Conservation (phyloP, 495 filamentous ascomycete species). For the Coniosporium apollinis region DNA sequence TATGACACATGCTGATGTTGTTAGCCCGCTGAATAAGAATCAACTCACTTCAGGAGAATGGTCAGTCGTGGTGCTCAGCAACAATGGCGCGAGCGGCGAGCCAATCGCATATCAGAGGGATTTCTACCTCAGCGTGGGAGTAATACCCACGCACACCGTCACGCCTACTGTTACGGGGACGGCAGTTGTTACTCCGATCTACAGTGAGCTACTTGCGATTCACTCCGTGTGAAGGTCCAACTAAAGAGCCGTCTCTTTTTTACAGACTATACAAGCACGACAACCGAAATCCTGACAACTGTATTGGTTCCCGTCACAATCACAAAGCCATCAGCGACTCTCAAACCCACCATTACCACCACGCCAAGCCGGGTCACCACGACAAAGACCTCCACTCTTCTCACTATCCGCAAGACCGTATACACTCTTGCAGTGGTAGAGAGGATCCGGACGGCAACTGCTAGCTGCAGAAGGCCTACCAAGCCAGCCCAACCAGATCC, state of each 20-base stretch:
- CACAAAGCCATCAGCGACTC: slow-evolving; percentile 13
- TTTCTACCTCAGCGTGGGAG: slow-evolving; percentile 20
- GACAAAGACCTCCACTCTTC: slow-evolving; percentile 13
- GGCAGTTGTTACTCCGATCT: slow-evolving; percentile 9
- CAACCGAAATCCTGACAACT: slow-evolving; percentile 10
- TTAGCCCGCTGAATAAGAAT: slow-evolving; percentile 16
- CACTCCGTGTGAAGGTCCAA: no score
- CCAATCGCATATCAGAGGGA: slow-evolving; percentile 22
- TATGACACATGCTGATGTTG: neutral
- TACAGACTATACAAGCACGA: slow-evolving; percentile 7
- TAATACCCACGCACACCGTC: slow-evolving; percentile 17
- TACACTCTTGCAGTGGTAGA: slow-evolving; percentile 10
- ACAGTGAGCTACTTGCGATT: no score
- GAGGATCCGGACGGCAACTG: slow-evolving; percentile 12
- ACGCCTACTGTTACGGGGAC: slow-evolving; percentile 5
- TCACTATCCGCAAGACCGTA: slow-evolving; percentile 14
- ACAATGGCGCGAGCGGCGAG: slow-evolving; percentile 17
- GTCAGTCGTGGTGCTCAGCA: slow-evolving; percentile 22
- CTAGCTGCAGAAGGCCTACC: slow-evolving; percentile 11
- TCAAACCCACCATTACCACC: slow-evolving; percentile 15
- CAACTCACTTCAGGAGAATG: slow-evolving; percentile 18
- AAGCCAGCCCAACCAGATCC: slow-evolving; percentile 10
- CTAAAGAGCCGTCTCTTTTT: slow-evolving; percentile 1
- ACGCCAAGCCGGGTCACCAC: slow-evolving; percentile 13
- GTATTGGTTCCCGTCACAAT: slow-evolving; percentile 9